Evolutionary conservation across 2,329 filamentous ascomycete genomes (phyloP), one percentile per base, ranked within the genome.

Genomic region (Fusarium camptoceras): DNA sequence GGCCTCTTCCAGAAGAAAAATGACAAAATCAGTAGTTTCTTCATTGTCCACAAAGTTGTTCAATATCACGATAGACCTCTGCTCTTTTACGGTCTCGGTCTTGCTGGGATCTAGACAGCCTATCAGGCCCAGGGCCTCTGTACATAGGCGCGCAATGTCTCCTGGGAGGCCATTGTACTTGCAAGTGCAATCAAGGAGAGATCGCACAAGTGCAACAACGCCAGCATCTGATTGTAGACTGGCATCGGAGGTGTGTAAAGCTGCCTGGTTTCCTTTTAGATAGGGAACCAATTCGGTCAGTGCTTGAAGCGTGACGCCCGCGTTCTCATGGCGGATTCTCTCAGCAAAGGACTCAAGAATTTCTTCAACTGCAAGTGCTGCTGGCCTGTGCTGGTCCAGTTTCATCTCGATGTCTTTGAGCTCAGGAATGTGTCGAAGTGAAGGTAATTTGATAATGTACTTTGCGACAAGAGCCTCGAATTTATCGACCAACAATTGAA

Each of bases 21-120:
- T 85, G 10, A 94, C 89, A 79, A 98, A 99, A 66, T 96, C 90
- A 18, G 93, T 91, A 1, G 91, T 92, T 78, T 99, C 95, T 53
- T 88, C 87, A 18, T 88, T 85, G 47, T 88, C 87, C 46, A 91
- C 88, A 75, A 99, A 98, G 77, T 99, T 98, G 53, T 92, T 92
- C 39, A 94, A 81, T 51, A 98, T 89, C 25, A 98, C 88, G 55
- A 98, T 92, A n/a, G 94, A 91, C 68, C 88, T 90, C 72, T 94
- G 91, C 73, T 93, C 91, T 60, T 92, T 88, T 14, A 92, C 87
- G 1, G 89, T 89, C 75, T 99, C 96, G 3, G 98, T 88, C 63
- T 93, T 89, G 75, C 97, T 97, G 2, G 95, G 91, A 78, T 99
- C 97, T 24, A 99, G 83, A 70, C 94, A 97, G 9, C 97, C 96